A percentile compares a stretch with the other conserved stretches of the same genome.
phyloP scores from a whole-genome alignment of 768 basidiomycete genomes.

The Exidia glandulosa region DNA sequence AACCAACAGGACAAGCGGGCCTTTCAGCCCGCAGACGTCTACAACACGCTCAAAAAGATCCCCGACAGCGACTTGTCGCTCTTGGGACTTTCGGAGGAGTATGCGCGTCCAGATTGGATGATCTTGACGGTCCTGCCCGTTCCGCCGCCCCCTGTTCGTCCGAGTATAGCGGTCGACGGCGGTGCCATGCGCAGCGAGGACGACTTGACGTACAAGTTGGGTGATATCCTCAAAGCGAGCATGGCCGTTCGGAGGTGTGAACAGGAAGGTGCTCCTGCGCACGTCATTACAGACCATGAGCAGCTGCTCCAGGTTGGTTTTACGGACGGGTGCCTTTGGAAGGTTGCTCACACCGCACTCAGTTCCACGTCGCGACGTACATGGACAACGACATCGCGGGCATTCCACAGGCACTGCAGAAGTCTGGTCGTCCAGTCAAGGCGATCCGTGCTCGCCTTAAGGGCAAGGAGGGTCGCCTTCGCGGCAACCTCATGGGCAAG shows the following conservation, averaged over 20 bases:
- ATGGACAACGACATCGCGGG: constrained; percentile 99
- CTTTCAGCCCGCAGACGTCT: constrained; percentile 80
- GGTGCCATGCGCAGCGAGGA: constrained; percentile 96
- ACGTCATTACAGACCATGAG: constrained; percentile 92
- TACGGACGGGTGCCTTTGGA: neutral
- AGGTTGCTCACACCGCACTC: no score
- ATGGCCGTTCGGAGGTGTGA: constrained; percentile 86
- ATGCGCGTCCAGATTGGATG: constrained; percentile 99
- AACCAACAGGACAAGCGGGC: constrained; percentile 73
- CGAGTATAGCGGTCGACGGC: constrained; percentile 94
- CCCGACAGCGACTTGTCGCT: constrained; percentile 77
- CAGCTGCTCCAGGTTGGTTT: constrained; percentile 77
- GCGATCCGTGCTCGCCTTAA: constrained; percentile 96
- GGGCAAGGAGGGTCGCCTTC: constrained; percentile 95
- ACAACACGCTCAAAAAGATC: constrained; percentile 93
- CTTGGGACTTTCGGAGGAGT: constrained; percentile 88
- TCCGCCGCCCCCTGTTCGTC: constrained; percentile 94
- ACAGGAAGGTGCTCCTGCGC: constrained; percentile 92
- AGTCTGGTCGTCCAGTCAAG: constrained; percentile 94
- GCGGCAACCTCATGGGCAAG: constrained; percentile 99
- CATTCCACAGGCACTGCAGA: constrained; percentile 93
- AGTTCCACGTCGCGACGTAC: constrained; percentile 99
- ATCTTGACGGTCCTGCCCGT: constrained; percentile 96
- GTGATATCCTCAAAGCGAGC: constrained; percentile 92
- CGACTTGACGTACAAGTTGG: constrained; percentile 95